Conservation (phyloP, 2,329 filamentous ascomycete genomes). For the Coleophoma cylindrospora region DNA sequence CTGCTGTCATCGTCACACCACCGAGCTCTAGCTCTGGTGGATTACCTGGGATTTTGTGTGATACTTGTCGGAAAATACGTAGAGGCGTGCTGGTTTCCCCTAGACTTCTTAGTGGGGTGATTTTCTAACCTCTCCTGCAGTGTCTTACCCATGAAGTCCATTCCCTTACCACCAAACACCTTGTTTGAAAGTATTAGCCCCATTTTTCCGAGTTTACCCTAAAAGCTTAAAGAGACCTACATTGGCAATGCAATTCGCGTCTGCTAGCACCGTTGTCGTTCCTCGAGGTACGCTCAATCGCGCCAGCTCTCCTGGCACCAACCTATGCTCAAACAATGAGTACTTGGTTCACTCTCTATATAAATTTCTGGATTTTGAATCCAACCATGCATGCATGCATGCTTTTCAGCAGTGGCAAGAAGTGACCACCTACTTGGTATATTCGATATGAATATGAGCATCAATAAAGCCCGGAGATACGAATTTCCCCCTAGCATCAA, state of each 20-base stretch:
- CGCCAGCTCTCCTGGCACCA: slow-evolving; percentile 13
- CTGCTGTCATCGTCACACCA: slow-evolving; percentile 10
- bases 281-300: slow-evolving; percentile 16
- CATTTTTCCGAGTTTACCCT: not conserved
- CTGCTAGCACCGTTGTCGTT: slow-evolving; percentile 18
- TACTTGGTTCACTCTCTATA: no score
- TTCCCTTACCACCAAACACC: slow-evolving; percentile 12
- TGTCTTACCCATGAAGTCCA: slow-evolving; percentile 17
- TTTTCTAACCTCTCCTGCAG: not conserved
- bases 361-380: no score
- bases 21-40: slow-evolving; percentile 17
- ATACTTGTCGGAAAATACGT: slow-evolving; percentile 16
- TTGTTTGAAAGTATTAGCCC: not conserved
- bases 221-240: slow-evolving; percentile 2
- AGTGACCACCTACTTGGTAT: slow-evolving; percentile 8
- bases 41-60: slow-evolving; percentile 18
- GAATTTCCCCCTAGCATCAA: slow-evolving; percentile 14
- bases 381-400: no score
- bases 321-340: not conserved
- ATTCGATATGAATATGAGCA: slow-evolving; percentile 19
- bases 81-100: slow-evolving; percentile 11
- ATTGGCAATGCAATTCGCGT: slow-evolving; percentile 20
- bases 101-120: not conserved
- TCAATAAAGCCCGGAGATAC: slow-evolving; percentile 17
- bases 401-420: no score